phyloP scores from a whole-genome alignment of 2,329 filamentous ascomycete genomes.

The Monosporascus sp. region DNA sequence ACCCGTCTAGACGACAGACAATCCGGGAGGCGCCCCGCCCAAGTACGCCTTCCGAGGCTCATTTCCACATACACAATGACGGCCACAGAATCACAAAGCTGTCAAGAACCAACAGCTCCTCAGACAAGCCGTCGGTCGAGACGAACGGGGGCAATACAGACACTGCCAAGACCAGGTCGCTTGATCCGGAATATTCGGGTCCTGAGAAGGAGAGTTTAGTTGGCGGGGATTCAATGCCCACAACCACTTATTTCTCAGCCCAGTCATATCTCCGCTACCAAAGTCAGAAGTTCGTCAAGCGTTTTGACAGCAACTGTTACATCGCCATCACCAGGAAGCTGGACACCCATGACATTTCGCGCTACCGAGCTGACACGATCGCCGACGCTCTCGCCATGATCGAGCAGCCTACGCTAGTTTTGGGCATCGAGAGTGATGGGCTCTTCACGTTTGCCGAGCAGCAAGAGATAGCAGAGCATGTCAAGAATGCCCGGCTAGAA shows the following conservation, averaged over 20 bases:
- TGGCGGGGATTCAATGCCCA: slow-evolving; percentile 47
- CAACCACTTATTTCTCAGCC: slow-evolving; percentile 91
- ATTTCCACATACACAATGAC: slow-evolving; percentile 80
- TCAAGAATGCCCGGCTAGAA: slow-evolving; percentile 71
- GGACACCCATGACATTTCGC: slow-evolving; percentile 92
- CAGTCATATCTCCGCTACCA: slow-evolving; percentile 98
- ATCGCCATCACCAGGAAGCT: slow-evolving; percentile 98
- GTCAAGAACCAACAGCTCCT: slow-evolving; percentile 44
- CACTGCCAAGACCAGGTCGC: slow-evolving; percentile 17
- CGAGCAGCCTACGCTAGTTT: slow-evolving; percentile 81
- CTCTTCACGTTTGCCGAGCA: slow-evolving; percentile 97
- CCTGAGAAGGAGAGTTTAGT: slow-evolving; percentile 48
- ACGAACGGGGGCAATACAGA: slow-evolving; percentile 16
- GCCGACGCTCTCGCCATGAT: slow-evolving; percentile 75
- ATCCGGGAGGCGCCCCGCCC: slow-evolving; percentile 66
- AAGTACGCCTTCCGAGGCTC: slow-evolving; percentile 61
- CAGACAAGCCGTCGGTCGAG: slow-evolving; percentile 14
- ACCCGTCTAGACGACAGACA: slow-evolving; percentile 75
- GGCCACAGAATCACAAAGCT: slow-evolving; percentile 62
- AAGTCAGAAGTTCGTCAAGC: slow-evolving; percentile 90
- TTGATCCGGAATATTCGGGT: slow-evolving; percentile 68
- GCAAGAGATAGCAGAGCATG: slow-evolving; percentile 78
- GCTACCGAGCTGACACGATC: slow-evolving; percentile 64
- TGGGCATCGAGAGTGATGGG: slow-evolving; percentile 93
- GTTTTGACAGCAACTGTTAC: slow-evolving; percentile 98